Evolutionary conservation across 352 stramenopile genomes (phyloP).

Genomic region (Detonula confervacea): DNA sequence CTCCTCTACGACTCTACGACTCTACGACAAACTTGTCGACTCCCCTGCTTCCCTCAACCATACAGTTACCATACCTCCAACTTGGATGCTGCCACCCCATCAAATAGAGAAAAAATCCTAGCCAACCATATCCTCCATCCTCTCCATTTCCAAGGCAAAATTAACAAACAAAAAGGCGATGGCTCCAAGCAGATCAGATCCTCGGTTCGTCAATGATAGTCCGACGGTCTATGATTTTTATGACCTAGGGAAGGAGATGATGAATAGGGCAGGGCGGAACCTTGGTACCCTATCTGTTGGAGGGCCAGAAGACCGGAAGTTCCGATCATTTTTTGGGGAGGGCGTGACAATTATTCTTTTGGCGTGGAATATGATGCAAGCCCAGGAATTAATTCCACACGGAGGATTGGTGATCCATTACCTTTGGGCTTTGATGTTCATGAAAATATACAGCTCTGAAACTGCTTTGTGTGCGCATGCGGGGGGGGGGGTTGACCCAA

Average conservation of each 20-base stretch:
- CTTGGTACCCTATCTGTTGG: background rate
- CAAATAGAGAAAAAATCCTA: too few species aligned
- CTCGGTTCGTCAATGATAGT: too few species aligned
- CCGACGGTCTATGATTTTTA: background rate
- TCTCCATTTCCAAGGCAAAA: too few species aligned
- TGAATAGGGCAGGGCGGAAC: background rate
- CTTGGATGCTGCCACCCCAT: too few species aligned
- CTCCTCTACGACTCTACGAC: too few species aligned
- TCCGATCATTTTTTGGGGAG: background rate
- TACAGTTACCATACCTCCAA: too few species aligned
- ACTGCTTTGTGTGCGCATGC: conserved; percentile 9
- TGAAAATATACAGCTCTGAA: conserved; percentile 40
- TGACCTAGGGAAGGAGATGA: conserved; percentile 1
- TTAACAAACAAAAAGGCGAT: too few species aligned
- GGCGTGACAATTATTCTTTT: background rate
- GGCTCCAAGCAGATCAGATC: too few species aligned
- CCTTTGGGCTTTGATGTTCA: conserved; percentile 42
- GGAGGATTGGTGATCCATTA: conserved; percentile 28
- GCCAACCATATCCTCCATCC: too few species aligned
- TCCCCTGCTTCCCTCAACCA: too few species aligned
- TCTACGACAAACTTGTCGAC: too few species aligned
- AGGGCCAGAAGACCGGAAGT: background rate
- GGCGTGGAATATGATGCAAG: background rate
- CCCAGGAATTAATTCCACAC: background rate
- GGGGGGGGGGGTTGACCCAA: conserved; percentile 11